A percentile compares a stretch with the other conserved stretches of the same genome.
Evolutionary conservation across 768 basidiomycete genomes (phyloP).

Genomic region (Lentinula sp.): DNA sequence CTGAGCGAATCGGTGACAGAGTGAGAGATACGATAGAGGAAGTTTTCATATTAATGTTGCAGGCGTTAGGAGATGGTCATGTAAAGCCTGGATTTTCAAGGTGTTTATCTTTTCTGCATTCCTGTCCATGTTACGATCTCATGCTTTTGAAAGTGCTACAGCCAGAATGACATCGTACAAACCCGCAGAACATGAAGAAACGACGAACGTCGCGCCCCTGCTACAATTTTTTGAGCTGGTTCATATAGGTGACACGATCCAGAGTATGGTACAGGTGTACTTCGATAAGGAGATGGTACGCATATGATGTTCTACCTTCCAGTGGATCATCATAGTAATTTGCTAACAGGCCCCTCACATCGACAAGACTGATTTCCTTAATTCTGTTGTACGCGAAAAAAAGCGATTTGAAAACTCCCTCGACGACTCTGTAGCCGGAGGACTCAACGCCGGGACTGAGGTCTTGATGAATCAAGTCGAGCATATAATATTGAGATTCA

Average conservation of each 20-base stretch:
- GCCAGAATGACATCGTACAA: conserved; percentile 87
- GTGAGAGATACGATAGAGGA: conserved; percentile 95
- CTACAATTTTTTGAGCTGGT: conserved; percentile 97
- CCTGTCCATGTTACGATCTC: neutral
- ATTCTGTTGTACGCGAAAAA: conserved; percentile 91
- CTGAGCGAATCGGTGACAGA: conserved; percentile 74
- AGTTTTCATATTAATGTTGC: conserved; percentile 79
- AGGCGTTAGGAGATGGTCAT: conserved; percentile 73
- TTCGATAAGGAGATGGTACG: conserved; percentile 21
- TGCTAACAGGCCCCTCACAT: conserved; percentile 69
- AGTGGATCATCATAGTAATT: neutral
- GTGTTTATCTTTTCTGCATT: conserved; percentile 35
- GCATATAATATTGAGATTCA: conserved; percentile 80
- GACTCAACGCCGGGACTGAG: conserved; percentile 92
- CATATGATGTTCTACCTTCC: neutral
- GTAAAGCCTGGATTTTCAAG: conserved; percentile 71
- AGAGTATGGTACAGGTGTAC: conserved; percentile 96
- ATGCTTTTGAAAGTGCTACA: conserved; percentile 54
- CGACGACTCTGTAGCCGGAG: conserved; percentile 91
- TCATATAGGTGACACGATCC: conserved; percentile 95
- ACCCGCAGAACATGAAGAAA: conserved; percentile 79
- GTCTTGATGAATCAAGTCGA: conserved; percentile 97
- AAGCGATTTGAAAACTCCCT: conserved; percentile 90
- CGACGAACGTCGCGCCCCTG: conserved; percentile 80
- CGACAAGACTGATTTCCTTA: conserved; percentile 90